Evolutionary conservation across 75 land plant species (phyloP).

Genomic region (Cupressus sempervirens): DNA sequence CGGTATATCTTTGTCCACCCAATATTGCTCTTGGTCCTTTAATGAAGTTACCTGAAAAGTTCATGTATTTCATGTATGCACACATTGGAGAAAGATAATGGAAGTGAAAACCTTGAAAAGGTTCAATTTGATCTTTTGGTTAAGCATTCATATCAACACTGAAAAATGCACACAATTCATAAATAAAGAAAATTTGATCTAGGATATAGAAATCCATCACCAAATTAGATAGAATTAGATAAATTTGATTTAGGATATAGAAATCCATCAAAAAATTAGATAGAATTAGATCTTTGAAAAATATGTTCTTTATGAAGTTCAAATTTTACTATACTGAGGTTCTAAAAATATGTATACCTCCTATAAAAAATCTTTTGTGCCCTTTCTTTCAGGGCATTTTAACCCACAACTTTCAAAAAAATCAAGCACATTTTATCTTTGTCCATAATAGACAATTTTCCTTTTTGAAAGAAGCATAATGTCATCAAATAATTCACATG

Average conservation of each 20-base stretch:
- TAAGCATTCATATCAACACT: not conserved
- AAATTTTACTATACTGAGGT: not conserved
- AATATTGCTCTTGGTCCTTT: too few species aligned
- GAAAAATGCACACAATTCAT: too few species aligned
- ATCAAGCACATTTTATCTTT: conserved; percentile 56
- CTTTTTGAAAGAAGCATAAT: too few species aligned
- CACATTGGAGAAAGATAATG: not conserved
- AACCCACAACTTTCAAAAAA: conserved; percentile 61
- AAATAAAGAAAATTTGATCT: too few species aligned
- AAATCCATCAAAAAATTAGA: not conserved
- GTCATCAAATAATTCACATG: too few species aligned
- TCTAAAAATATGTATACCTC: conserved; percentile 36
- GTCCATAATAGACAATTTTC: too few species aligned
- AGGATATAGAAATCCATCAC: too few species aligned
- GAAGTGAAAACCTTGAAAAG: not conserved
- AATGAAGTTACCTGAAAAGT: conserved; percentile 64
- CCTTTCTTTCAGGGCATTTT: conserved; percentile 51
- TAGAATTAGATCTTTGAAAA: too few species aligned
- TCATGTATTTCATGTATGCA: not conserved
- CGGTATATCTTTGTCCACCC: too few species aligned
- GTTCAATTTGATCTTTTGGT: not conserved
- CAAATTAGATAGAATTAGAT: too few species aligned
- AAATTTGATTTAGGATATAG: too few species aligned
- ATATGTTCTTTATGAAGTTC: not conserved
- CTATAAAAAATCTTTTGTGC: conserved; percentile 66